Percentiles rank a stretch among this genome's conserved stretches.
These are phyloP conservation scores for Sporobolomyces pararoseus DNA, from an alignment of 768 basidiomycete genomes.

Conservation along the genomic window DNA sequence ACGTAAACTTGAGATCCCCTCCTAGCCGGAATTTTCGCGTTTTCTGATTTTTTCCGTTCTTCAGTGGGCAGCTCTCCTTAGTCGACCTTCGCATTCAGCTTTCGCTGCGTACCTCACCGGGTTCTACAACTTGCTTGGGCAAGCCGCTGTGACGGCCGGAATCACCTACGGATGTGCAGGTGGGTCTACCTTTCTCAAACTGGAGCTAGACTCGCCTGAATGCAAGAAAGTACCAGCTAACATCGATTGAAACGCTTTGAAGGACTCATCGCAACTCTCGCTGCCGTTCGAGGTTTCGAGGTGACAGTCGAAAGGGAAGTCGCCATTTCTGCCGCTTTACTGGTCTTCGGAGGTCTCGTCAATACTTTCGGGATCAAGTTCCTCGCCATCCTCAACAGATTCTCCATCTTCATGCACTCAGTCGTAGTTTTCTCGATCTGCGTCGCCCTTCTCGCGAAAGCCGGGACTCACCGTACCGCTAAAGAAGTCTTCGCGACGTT, in stretches of 20 bases:
- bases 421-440: slow-evolving; percentile 65
- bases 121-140: slow-evolving; percentile 49
- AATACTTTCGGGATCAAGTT: slow-evolving; percentile 66
- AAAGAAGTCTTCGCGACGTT: slow-evolving; percentile 68
- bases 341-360: slow-evolving; percentile 64
- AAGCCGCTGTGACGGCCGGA: slow-evolving; percentile 72
- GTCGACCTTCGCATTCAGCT: slow-evolving; percentile 58
- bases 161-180: slow-evolving; percentile 55
- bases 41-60: neutral
- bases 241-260: too few species aligned
- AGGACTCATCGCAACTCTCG: slow-evolving; percentile 60
- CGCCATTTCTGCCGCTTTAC: slow-evolving; percentile 66
- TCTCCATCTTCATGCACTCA: slow-evolving; percentile 72
- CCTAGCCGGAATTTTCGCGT: too few species aligned
- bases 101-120: slow-evolving; percentile 72
- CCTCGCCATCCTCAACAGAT: slow-evolving; percentile 65
- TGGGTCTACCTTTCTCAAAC: too few species aligned
- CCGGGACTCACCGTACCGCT: slow-evolving; percentile 65
- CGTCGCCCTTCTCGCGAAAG: slow-evolving; percentile 66
- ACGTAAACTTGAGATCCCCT: too few species aligned
- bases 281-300: slow-evolving; percentile 60
- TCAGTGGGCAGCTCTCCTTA: slow-evolving; percentile 71
- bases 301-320: slow-evolving; percentile 62
- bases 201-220: too few species aligned
- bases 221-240: too few species aligned